Percentiles rank a stretch among this genome's conserved stretches.
These are phyloP conservation scores for Setomelanomma holmii DNA, from an alignment of 2,329 filamentous ascomycete genomes.

Conservation along the genomic window DNA sequence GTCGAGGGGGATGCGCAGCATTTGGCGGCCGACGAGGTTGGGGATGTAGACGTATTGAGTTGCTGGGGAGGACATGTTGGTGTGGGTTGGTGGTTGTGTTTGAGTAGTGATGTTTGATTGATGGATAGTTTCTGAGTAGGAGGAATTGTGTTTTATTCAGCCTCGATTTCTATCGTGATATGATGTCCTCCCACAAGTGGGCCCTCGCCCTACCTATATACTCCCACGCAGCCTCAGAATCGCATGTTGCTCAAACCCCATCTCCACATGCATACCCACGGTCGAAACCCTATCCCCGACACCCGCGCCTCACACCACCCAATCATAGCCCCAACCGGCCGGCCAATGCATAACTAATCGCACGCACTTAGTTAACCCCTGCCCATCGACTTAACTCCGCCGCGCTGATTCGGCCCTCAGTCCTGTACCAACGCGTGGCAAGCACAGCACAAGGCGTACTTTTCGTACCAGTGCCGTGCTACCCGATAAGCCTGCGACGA, in stretches of 20 bases:
- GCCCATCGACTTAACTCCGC: constrained; percentile 11
- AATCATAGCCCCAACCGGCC: not conserved
- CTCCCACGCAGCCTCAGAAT: constrained; percentile 1
- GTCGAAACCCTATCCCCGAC: constrained; percentile 31
- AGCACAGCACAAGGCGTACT: constrained; percentile 7
- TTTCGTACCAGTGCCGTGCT: constrained; percentile 18
- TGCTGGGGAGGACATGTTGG: constrained; percentile 36
- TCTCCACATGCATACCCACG: constrained; percentile 24
- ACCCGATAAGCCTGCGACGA: constrained; percentile 21
- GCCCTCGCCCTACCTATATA: constrained; percentile 12
- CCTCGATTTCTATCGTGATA: constrained; percentile 5
- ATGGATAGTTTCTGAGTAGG: no score
- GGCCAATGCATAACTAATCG: not conserved
- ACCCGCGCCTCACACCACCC: constrained; percentile 4
- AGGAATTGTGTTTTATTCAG: not conserved
- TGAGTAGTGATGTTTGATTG: not conserved
- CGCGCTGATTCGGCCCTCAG: constrained; percentile 26
- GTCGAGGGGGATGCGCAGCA: constrained; percentile 44
- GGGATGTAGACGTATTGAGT: constrained; percentile 48
- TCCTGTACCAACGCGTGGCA: constrained; percentile 28
- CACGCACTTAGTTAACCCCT: no score
- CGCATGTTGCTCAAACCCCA: constrained; percentile 21
- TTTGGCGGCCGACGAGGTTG: constrained; percentile 48
- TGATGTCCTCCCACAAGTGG: not conserved
- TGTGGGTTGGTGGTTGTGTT: constrained; percentile 4